Base-by-base conservation (phyloP, 345 rosid genomes). In the Moricandia arvensis region DNA sequence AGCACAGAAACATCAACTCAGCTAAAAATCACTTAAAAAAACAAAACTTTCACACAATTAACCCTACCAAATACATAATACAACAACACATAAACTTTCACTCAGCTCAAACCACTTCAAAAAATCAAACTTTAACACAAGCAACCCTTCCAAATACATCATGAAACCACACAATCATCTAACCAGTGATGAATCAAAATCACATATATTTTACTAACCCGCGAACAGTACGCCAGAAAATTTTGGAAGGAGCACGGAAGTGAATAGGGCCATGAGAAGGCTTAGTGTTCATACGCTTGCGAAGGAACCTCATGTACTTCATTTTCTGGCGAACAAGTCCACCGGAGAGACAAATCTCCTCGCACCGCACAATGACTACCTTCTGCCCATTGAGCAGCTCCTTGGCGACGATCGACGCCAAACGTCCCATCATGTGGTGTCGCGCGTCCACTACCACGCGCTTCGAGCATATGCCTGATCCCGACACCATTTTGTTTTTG, bases 241-340 rank as follows among this genome's bases (percentile, higher is more conserved):
- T 91, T 83, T 91, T 91, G 18, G 96, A 80, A 11, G 96, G 69
- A 34, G 76, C 69, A 34, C 97, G 85, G 84, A 91, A 90, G 80
- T 88, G 96, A 79, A 91, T 88, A 58, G 96, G 93, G 2, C 97
- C 97, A 7, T 88, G 93, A 0, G 96, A 91, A 1, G 97, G 96
- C 71, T 91, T 91, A 9, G 97, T 91, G 86, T 90, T 90, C 96
- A 88, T 92, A 35, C 90, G 88, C 83, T 92, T 87, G 47, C 96
- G 84, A 12, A 92, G 90, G 71, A 90, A 92, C 26, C 97, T 69
- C 87, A 88, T 57, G 83, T 86, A 90, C 86, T 92, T 92, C 96
- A 90, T 88, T 79, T 92, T 92, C 84, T 90, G 91, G 13, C 96
- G 76, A 17, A 88, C 96, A n/a, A 92, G 85, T 3, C 90, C 96